These are phyloP conservation scores for Cyclotella atomus DNA, from an alignment of 108 stramenopile genomes.

Conservation along the genomic window DNA sequence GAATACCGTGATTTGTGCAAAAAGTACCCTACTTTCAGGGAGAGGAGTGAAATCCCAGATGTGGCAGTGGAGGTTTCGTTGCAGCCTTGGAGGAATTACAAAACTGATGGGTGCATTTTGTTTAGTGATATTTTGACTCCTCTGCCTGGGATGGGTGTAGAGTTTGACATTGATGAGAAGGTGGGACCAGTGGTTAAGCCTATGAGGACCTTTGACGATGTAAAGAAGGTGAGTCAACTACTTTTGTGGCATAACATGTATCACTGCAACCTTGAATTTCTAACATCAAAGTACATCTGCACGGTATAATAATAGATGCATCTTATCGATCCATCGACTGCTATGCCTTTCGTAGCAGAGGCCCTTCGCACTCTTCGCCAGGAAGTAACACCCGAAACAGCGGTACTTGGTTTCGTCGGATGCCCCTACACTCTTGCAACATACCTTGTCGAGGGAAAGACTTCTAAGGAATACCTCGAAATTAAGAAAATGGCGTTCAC, in stretches of 20 bases:
- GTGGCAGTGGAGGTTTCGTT: slow-evolving; percentile 98
- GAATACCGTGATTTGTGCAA: slow-evolving; percentile 97
- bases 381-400: slow-evolving; percentile 88
- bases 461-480: slow-evolving; percentile 91
- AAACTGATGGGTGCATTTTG: slow-evolving; percentile 97
- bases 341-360: slow-evolving; percentile 92
- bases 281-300: too few relatives aligned
- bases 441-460: slow-evolving; percentile 97
- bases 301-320: too few relatives aligned
- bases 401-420: slow-evolving; percentile 98
- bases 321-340: slow-evolving; percentile 79
- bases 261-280: too few relatives aligned
- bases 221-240: slow-evolving; percentile 42
- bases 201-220: slow-evolving; percentile 78
- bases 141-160: slow-evolving; percentile 96
- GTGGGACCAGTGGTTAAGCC: slow-evolving; percentile 82
- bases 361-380: slow-evolving; percentile 85
- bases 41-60: slow-evolving; percentile 95
- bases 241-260: background rate
- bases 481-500: slow-evolving; percentile 94
- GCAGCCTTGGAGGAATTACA: slow-evolving; percentile 95
- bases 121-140: slow-evolving; percentile 99
- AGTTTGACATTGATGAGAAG: slow-evolving; percentile 95
- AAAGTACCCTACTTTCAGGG: slow-evolving; percentile 94
- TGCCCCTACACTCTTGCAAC: slow-evolving; percentile 98